Percentiles rank a stretch among this genome's conserved stretches.
Conservation (phyloP, 108 stramenopile genomes). For the Cyclotella cryptica region DNA sequence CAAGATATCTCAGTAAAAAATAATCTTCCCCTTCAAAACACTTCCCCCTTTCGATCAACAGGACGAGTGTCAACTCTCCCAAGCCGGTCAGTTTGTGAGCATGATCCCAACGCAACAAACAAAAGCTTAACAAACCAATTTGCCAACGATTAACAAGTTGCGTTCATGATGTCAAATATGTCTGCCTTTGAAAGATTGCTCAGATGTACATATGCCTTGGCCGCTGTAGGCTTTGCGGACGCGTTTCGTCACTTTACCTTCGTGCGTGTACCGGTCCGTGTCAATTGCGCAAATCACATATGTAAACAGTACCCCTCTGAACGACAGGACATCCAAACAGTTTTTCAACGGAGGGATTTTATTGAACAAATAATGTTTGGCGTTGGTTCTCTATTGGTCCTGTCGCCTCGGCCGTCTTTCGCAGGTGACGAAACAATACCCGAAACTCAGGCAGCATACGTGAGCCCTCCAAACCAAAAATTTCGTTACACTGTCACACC, state of each 20-base stretch:
- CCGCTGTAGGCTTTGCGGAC: background rate
- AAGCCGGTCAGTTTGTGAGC: too few species aligned
- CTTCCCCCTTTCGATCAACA: too few species aligned
- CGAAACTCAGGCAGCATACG: conserved; percentile 24
- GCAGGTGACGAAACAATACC: background rate
- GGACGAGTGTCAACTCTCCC: too few species aligned
- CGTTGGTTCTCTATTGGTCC: background rate
- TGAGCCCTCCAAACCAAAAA: conserved; percentile 43
- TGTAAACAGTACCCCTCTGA: background rate
- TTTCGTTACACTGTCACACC: conserved; percentile 53
- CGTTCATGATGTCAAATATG: too few species aligned
- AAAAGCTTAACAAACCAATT: too few species aligned
- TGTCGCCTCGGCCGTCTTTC: conserved; percentile 2
- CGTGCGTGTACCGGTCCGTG: background rate
- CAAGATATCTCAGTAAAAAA: too few species aligned
- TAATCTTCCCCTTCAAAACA: too few species aligned
- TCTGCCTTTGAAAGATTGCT: too few species aligned
- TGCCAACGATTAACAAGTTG: too few species aligned
- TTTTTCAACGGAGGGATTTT: conserved; percentile 18
- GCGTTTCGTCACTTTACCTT: background rate
- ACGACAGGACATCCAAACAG: background rate
- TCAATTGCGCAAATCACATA: background rate
- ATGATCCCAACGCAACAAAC: too few species aligned
- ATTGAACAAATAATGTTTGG: conserved; percentile 13
- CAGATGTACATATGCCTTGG: background rate